Base-by-base conservation (phyloP, 805 yeast genomes). In the Yamadazyma laniorum region DNA sequence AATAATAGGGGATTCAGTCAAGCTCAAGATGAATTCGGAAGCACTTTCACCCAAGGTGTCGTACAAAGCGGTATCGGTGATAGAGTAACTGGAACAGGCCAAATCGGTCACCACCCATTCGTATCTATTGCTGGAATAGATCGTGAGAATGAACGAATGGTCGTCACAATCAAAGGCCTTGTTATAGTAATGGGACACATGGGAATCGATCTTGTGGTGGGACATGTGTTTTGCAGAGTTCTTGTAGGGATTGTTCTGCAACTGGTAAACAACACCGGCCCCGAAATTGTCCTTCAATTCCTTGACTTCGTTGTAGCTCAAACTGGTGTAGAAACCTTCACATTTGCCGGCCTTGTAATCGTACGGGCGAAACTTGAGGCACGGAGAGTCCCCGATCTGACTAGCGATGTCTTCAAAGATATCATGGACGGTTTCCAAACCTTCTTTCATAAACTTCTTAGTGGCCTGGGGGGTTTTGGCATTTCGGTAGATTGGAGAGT, bases 231-330 rank as follows among this genome's bases (percentile, higher is more conserved):
- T 31, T 9, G 32, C 34, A n/a, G 42, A 17, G 38, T 49, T 39
- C 35, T 51, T 40, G 35, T 42, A 58, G 3, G 56, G 57, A 28
- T 55, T 54, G 28, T 50, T 47, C 21, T 37, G 45, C 22, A 78
- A 75, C 25, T 71, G 52, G 34, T 48, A 48, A 45, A 31, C 51
- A 43, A 43, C 49, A 16, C 87, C 89, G 9, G 82, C 56, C 4
- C 85, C 89, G 19, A 79, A 62, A 35, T 64, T 49, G 27, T 61
- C 58, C 35, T 77, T 69, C 41, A 77, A 61, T 19, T 53, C 45
- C 13, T 68, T 67, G 18, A 76, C 66, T 36, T 67, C 56, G 5
- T 42, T 49, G 50, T 69, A 81, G 2, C 74, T 56, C 29, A 70
- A 62, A 51, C 62, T 69, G 3, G 67, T 57, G 60, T 70, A 82